Conservation (phyloP, 441 rosid genomes). For the Syzygium syzygioides region DNA sequence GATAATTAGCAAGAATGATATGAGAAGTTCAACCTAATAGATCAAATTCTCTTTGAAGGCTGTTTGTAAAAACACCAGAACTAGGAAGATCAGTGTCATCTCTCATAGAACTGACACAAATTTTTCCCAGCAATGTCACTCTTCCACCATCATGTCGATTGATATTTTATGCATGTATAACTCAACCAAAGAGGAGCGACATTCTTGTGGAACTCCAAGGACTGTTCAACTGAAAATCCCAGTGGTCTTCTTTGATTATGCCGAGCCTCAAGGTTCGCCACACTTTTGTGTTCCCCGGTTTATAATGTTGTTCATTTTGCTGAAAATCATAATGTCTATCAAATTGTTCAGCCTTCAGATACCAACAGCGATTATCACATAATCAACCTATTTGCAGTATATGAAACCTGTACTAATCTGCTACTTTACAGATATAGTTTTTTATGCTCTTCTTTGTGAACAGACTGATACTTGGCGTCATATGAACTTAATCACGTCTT, state of each 20-base stretch:
- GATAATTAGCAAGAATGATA: not conserved
- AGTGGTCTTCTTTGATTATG: not conserved
- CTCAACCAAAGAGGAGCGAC: not conserved
- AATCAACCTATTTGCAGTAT: not conserved
- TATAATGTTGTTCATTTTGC: not conserved
- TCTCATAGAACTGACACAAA: not conserved
- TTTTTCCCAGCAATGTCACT: not conserved
- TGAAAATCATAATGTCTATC: too few relatives aligned
- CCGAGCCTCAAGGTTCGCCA: not conserved
- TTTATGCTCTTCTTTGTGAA: not conserved
- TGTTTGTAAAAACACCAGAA: not conserved
- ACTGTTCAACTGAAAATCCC: not conserved
- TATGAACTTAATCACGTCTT: not conserved
- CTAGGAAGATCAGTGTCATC: not conserved
- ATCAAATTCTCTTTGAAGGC: not conserved
- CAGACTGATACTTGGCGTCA: not conserved
- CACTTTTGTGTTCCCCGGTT: not conserved
- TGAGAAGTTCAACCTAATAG: not conserved
- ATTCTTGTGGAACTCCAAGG: not conserved
- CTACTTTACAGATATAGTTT: not conserved
- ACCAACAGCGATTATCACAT: not conserved
- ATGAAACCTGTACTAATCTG: not conserved
- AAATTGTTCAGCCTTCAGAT: too few relatives aligned
- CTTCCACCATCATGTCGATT: not conserved
- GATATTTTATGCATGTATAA: not conserved